Evolutionary conservation across 805 yeast species (phyloP).

Genomic region (Saccharomycopsis oosterbeekiorum): DNA sequence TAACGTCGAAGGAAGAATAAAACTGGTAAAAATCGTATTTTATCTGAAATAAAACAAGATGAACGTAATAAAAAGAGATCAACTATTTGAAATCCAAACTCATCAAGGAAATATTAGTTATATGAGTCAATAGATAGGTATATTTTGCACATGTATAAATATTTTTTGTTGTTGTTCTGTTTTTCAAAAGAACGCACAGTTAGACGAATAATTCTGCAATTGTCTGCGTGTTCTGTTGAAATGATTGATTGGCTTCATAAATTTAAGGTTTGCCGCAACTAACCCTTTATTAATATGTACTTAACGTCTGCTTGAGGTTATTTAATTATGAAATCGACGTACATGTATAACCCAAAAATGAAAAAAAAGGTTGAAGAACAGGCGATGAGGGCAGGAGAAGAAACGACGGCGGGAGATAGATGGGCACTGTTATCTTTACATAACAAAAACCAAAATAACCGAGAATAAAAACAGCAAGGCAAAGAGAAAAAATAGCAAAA

Average conservation of each 20-base stretch:
- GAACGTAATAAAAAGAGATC: neutral
- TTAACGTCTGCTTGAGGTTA: neutral
- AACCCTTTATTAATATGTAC: neutral
- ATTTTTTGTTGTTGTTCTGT: neutral
- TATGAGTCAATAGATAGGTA: neutral
- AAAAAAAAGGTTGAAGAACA: neutral
- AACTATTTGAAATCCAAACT: neutral
- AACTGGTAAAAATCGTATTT: no score
- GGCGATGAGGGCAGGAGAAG: neutral
- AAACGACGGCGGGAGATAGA: no score
- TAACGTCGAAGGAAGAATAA: no score
- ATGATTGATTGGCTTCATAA: neutral
- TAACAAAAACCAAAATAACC: no score
- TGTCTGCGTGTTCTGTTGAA: neutral
- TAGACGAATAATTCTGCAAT: neutral
- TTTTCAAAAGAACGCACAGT: neutral
- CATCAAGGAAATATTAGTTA: neutral
- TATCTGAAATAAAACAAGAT: neutral
- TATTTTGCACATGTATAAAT: neutral
- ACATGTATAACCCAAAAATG: neutral
- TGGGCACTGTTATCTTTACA: no score
- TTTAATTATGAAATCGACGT: neutral
- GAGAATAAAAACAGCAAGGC: no score
- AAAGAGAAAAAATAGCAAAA: no score
- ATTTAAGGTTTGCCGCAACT: neutral